A percentile compares a stretch with the other conserved stretches of the same genome.
phyloP scores from a whole-genome alignment of 2,329 filamentous ascomycete genomes.

The Dothiorella sarmentorum region DNA sequence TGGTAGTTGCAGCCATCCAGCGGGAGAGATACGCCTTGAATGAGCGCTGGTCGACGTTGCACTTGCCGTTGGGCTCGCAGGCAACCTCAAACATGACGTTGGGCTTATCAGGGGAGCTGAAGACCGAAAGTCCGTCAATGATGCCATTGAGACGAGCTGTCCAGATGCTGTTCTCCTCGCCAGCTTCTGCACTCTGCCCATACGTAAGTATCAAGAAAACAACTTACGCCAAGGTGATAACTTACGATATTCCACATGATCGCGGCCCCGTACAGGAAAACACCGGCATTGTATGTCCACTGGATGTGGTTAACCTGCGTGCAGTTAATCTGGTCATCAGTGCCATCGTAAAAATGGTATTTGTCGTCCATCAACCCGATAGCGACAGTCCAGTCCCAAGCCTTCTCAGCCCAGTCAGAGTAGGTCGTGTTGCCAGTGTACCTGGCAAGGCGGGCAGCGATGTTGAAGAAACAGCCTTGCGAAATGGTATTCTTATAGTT shows the following conservation, averaged over 20 bases:
- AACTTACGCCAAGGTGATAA: background rate
- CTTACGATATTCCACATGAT: constrained; percentile 49
- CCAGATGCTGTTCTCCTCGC: constrained; percentile 7
- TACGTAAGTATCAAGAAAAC: background rate
- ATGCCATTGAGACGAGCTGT: constrained; percentile 29
- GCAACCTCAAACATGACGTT: constrained; percentile 48
- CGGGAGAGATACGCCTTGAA: constrained; percentile 45
- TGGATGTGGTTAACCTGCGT: constrained; percentile 42
- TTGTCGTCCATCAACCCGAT: constrained; percentile 53
- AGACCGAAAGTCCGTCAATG: constrained; percentile 39
- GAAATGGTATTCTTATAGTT: constrained; percentile 58
- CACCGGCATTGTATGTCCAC: constrained; percentile 48
- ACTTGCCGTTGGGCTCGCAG: constrained; percentile 45
- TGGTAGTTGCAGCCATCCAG: constrained; percentile 42
- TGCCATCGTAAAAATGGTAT: constrained; percentile 47
- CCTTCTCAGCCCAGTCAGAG: constrained; percentile 66
- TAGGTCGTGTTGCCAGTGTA: constrained; percentile 81
- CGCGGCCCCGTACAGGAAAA: constrained; percentile 46
- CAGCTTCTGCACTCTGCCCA: constrained; percentile 13
- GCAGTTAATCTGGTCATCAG: constrained; percentile 44
- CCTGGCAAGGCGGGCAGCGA: constrained; percentile 66
- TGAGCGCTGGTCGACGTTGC: constrained; percentile 47
- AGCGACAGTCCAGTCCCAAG: constrained; percentile 54
- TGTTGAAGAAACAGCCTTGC: constrained; percentile 57
- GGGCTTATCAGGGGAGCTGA: constrained; percentile 37